Base-by-base conservation (phyloP, 1,284 basidiomycete species). In the Bjerkandera adusta region DNA sequence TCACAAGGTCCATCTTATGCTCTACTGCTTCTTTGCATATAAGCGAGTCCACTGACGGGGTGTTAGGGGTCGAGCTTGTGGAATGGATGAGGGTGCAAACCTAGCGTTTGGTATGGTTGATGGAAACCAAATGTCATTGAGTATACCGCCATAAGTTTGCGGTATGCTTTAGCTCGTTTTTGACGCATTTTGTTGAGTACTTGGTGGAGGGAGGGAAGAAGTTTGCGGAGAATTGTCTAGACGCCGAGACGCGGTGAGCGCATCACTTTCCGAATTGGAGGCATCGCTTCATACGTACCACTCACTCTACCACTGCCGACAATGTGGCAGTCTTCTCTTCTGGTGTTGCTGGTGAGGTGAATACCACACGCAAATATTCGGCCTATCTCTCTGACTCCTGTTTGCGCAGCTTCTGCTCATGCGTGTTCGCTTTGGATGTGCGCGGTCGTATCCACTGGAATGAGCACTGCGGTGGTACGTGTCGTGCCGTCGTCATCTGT, bases 141-240 rank as follows among this genome's bases (percentile, higher is more conserved):
- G 64, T 97, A 97, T 39, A 93, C 70, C 29, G 82, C 77, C 92
- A 97, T 97, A 39, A 94, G 85, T 62, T 92, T 92, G 60, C 86
- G 83, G 68, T 96, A 96, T 1, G 84, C 79, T 69, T 97, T 97
- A 36, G 92, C 89, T 62, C 94, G 77, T 68, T 92, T 95, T 70
- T 95, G 91, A 50, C 92, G 76, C 94, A 97, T 97, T 27, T 49
- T 64, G 50, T 24, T 18, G 5, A 18, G 16, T 15, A 3, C 10
- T 45, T 47, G 22, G 16, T 30, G 47, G 34, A 37, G 21, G 34
- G 13, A 35, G n/a, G 11, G 21, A 40, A 12, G 36, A 32, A 27
- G 34, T 32, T 50, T 11, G 38, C 48, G 43, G 25, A 11, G 18
- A n/a, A n/a, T n/a, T n/a, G n/a, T n/a, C n/a, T n/a, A n/a, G n/a